Conservation (phyloP, 306 rosid species). For the Vicia sativa region DNA sequence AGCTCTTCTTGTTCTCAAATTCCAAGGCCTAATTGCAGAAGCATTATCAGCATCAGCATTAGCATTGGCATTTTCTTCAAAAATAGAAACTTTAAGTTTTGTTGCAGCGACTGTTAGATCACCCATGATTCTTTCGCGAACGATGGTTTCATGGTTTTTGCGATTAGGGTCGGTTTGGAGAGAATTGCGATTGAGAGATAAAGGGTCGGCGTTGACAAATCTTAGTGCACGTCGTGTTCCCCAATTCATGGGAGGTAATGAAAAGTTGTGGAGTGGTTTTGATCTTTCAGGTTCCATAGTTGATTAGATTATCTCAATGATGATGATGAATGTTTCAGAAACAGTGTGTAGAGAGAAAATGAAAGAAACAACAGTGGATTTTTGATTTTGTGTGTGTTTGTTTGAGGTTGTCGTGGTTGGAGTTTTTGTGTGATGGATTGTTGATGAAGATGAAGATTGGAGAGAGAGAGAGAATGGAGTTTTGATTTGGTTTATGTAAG, state of each 20-base stretch:
- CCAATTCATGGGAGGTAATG: conserved; percentile 65
- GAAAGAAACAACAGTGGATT: not conserved
- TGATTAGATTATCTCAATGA: not conserved
- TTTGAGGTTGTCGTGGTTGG: not conserved
- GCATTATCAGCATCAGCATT: not conserved
- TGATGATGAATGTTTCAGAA: too few relatives aligned
- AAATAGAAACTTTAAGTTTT: conserved; percentile 47
- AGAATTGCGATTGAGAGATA: conserved; percentile 28
- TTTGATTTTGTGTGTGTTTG: not conserved
- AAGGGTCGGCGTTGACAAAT: conserved; percentile 44
- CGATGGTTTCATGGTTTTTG: conserved; percentile 31
- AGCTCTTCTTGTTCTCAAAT: conserved; percentile 65
- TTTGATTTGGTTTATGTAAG: conserved; percentile 5
- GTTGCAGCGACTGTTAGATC: conserved; percentile 47
- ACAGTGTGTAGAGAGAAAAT: not conserved
- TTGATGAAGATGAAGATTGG: conserved; percentile 22
- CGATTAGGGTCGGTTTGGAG: conserved; percentile 33
- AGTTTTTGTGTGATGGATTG: not conserved
- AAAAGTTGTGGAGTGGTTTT: conserved; percentile 62
- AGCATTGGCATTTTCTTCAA: conserved; percentile 5
- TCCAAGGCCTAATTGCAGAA: conserved; percentile 48
- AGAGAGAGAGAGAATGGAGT: not conserved
- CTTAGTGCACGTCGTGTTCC: conserved; percentile 55
- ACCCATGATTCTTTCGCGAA: conserved; percentile 38
- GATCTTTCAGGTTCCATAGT: conserved; percentile 54